Conservation (phyloP, 805 yeast species). For the Metschnikowia drakensbergensis region DNA sequence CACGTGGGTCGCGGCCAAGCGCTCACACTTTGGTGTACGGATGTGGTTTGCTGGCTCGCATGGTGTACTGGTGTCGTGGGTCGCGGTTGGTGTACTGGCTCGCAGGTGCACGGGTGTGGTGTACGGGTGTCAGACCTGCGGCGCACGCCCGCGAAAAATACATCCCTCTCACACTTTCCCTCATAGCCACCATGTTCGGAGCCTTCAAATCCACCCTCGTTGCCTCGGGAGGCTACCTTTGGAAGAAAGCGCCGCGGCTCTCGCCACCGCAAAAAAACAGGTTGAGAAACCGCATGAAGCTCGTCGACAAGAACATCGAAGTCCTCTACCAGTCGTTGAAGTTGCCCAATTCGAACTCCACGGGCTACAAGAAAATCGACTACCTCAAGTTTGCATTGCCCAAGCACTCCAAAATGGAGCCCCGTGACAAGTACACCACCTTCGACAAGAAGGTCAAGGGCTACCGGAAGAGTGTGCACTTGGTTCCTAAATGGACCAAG, state of each 20-base stretch:
- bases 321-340: slow-evolving; percentile 45
- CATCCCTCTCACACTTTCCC: neutral
- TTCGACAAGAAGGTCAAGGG: slow-evolving; percentile 69
- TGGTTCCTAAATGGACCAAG: slow-evolving; percentile 91
- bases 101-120: no score
- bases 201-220: slow-evolving; percentile 61
- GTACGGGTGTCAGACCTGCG: neutral
- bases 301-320: slow-evolving; percentile 76
- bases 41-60: no score
- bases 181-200: slow-evolving; percentile 52
- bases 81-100: no score
- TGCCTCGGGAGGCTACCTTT: slow-evolving; percentile 67
- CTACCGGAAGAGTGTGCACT: slow-evolving; percentile 85
- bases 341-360: slow-evolving; percentile 26
- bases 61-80: no score
- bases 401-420: slow-evolving; percentile 72
- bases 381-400: slow-evolving; percentile 50
- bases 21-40: no score
- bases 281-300: slow-evolving; percentile 76
- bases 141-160: slow-evolving; percentile 1
- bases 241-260: slow-evolving; percentile 52
- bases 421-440: slow-evolving; percentile 83
- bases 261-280: slow-evolving; percentile 77
- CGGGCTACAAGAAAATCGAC: slow-evolving; percentile 38
- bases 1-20: no score